phyloP scores from a whole-genome alignment of 345 rosid genomes.

The Diplotaxis tenuifolia region DNA sequence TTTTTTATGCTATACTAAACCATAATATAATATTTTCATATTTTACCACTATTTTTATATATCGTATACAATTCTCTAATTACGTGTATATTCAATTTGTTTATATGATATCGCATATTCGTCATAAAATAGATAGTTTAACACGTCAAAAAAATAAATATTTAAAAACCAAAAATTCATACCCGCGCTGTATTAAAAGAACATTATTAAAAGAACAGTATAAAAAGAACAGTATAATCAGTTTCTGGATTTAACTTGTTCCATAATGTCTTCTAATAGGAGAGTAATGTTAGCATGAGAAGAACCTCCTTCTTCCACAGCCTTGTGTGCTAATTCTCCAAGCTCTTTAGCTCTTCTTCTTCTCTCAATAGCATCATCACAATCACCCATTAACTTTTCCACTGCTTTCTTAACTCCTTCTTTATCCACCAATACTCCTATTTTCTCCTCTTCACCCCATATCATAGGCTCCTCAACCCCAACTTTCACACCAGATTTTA shows the following conservation, averaged over 20 bases:
- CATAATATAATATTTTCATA: too few species aligned
- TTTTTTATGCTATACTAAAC: too few species aligned
- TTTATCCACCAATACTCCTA: background rate
- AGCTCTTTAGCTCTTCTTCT: background rate
- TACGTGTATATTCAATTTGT: too few species aligned
- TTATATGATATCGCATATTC: too few species aligned
- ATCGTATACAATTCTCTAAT: too few species aligned
- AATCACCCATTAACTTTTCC: background rate
- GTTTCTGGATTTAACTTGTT: background rate
- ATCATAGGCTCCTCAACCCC: background rate
- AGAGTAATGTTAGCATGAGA: background rate
- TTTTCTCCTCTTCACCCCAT: background rate
- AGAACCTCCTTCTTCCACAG: background rate
- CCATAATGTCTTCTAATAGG: background rate
- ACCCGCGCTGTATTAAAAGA: too few species aligned
- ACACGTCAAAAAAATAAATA: too few species aligned
- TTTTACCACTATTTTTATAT: too few species aligned
- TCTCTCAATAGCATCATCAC: background rate
- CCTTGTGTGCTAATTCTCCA: background rate
- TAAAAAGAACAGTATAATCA: background rate
- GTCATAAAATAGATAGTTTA: too few species aligned
- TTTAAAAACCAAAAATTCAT: too few species aligned
- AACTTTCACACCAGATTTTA: background rate
- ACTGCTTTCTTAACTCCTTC: background rate
- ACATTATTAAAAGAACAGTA: too few species aligned